A percentile compares a stretch with the other conserved stretches of the same genome.
phyloP scores from a whole-genome alignment of 441 rosid genomes.

The Populus hybrid region DNA sequence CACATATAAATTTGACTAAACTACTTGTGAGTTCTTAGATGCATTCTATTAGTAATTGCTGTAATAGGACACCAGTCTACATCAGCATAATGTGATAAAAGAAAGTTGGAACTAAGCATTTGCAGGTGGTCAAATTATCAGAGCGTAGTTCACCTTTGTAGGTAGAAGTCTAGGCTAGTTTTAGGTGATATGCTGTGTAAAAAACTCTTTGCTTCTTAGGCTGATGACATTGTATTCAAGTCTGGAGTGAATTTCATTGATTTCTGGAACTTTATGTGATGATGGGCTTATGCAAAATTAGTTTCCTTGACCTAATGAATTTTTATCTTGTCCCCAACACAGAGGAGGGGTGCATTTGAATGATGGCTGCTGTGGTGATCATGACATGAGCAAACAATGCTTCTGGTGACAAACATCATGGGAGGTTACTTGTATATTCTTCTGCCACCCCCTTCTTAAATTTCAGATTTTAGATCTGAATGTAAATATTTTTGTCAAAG shows the following conservation, averaged over 20 bases:
- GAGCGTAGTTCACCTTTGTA: neutral
- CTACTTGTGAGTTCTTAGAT: neutral
- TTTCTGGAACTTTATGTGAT: constrained; percentile 6
- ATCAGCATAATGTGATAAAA: neutral
- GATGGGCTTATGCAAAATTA: constrained; percentile 4
- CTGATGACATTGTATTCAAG: neutral
- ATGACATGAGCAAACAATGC: constrained; percentile 23
- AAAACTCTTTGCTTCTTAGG: constrained; percentile 1
- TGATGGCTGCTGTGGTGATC: constrained; percentile 30
- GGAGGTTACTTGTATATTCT: constrained; percentile 12
- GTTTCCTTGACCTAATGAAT: constrained; percentile 16
- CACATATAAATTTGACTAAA: neutral
- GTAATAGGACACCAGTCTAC: neutral
- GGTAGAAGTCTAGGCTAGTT: neutral
- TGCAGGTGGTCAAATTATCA: constrained; percentile 4
- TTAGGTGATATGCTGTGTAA: neutral
- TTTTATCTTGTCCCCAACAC: constrained; percentile 27
- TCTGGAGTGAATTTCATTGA: neutral
- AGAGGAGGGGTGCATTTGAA: constrained; percentile 49
- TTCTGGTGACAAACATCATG: constrained; percentile 11
- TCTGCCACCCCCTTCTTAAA: neutral
- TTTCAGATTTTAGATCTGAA: neutral
- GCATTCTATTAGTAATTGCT: neutral
- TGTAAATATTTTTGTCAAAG: constrained; percentile 1
- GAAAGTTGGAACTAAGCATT: neutral